A percentile compares a stretch with the other conserved stretches of the same genome.
These are phyloP conservation scores for Phytopythium sindhum DNA, from an alignment of 352 stramenopile species.

Conservation along the genomic window DNA sequence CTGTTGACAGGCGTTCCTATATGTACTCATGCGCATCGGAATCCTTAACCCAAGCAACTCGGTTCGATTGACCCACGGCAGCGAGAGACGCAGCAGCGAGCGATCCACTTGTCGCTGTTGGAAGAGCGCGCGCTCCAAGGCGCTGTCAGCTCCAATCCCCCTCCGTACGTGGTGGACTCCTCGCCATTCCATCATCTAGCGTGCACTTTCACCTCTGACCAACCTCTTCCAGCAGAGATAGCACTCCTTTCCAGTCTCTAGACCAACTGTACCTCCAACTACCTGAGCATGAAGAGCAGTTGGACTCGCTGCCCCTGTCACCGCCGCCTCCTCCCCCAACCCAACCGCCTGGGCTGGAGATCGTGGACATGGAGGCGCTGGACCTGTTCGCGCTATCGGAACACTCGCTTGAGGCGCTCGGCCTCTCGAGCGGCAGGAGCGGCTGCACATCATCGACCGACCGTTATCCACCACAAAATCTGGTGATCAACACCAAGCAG, in stretches of 20 bases:
- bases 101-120: constrained; percentile 50
- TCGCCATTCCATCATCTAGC: not conserved
- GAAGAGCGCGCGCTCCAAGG: constrained; percentile 17
- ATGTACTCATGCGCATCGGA: not conserved
- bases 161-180: not conserved
- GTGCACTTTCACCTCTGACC: not conserved
- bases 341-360: constrained; percentile 8
- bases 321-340: not conserved
- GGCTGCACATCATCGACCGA: not conserved
- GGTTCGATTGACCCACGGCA: constrained; percentile 27
- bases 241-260: not conserved
- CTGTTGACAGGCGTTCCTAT: not conserved
- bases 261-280: not conserved
- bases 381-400: constrained; percentile 31
- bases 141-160: not conserved
- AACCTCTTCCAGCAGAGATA: not conserved
- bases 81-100: constrained; percentile 54
- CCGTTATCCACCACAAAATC: not conserved
- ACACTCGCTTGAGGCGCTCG: constrained; percentile 9
- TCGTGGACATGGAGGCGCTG: constrained; percentile 19
- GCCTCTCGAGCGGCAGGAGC: not conserved
- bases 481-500: not conserved
- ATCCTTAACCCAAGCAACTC: not conserved
- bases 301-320: not conserved
- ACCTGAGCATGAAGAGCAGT: not conserved